Evolutionary conservation across 2,329 filamentous ascomycete genomes (phyloP).

Genomic region (Colletotrichum liriopes): DNA sequence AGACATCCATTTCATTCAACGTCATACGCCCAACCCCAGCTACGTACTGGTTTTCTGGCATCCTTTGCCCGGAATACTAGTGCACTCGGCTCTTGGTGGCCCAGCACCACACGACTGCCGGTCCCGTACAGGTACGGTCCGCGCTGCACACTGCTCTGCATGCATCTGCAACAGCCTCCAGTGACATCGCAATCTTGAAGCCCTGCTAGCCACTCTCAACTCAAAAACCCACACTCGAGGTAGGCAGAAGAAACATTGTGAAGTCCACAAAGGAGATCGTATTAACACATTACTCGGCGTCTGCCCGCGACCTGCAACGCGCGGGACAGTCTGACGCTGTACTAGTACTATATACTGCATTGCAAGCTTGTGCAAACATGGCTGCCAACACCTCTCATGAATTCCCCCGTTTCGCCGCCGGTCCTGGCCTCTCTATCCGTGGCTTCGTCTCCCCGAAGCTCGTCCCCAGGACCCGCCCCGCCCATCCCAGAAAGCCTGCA

Average conservation of each 20-base stretch:
- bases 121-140: background rate
- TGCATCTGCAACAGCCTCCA: background rate
- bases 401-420: background rate
- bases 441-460: slow-evolving; percentile 28
- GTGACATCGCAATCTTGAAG: background rate
- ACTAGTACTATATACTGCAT: slow-evolving; percentile 26
- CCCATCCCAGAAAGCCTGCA: slow-evolving; percentile 6
- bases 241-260: too few species aligned
- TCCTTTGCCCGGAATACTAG: background rate
- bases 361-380: slow-evolving; percentile 1
- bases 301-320: background rate
- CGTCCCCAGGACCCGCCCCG: slow-evolving; percentile 1
- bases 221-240: too few species aligned
- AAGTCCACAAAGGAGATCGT: slow-evolving; percentile 39
- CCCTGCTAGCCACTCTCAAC: background rate
- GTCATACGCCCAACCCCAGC: background rate
- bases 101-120: background rate
- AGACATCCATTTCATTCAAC: background rate
- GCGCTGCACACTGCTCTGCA: background rate
- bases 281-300: slow-evolving; percentile 40
- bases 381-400: slow-evolving; percentile 3
- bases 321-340: slow-evolving; percentile 8
- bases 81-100: background rate
- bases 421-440: slow-evolving; percentile 8
- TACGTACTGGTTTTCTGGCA: background rate